Evolutionary conservation across 768 basidiomycete genomes (phyloP), one percentile per base, ranked within the genome.

Genomic region (Epithele typhae): DNA sequence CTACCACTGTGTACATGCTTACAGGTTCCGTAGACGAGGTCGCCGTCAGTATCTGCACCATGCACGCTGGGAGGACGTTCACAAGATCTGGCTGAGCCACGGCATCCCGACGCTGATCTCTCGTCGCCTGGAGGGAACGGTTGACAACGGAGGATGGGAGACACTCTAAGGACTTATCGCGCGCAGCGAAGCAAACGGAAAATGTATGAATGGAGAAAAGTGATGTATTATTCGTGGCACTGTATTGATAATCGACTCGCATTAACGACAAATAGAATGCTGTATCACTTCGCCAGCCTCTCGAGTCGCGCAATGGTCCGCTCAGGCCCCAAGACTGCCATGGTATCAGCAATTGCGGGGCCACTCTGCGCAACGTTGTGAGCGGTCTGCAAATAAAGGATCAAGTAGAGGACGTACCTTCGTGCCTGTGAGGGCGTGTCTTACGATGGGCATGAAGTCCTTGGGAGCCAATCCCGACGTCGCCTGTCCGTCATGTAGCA

Each of bases 101-200:
- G 83, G 84, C 10, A 86, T 98, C 37, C 92, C 95, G 2, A 94
- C 89, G 2, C 71, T 89, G 30, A 86, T 95, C 19, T 91, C 96
- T 3, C 75, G 96, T 41, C 90, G 89, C 62, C 60, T 97, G 48
- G 95, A 98, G 62, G 78, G 87, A 53, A 81, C 81, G 12, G 75
- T 91, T 14, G 94, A 96, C 61, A 83, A 77, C 24, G 92, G 94
- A n/a, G 93, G 93, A 18, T 97, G 93, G 94, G 88, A 90, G 59
- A 87, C 84, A 48, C 64, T 95, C 40, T 94, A 64, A 63, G 4
- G 35, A 27, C 40, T 7, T 33, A 7, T 25, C 17, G 45, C 23
- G 27, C 30, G n/a, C n/a, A n/a, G n/a, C n/a, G n/a, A n/a, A n/a
- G n/a, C 25, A 45, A 32, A 32, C 27, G n/a, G n/a, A n/a, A 32